phyloP scores from a whole-genome alignment of 192 early-diverging fungal species.

The Linnemannia hyalina region DNA sequence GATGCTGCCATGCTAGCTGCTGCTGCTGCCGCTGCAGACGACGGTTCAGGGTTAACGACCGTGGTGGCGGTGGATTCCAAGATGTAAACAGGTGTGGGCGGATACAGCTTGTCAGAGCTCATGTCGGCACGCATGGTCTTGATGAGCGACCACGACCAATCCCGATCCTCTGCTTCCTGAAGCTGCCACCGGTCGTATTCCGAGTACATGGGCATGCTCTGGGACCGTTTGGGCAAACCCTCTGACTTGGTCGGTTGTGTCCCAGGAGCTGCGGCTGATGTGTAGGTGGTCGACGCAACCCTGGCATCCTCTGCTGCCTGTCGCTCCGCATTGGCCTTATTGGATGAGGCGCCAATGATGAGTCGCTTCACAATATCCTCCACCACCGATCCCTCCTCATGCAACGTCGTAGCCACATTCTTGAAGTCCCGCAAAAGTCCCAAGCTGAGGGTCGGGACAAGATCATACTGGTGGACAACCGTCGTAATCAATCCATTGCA shows the following conservation, averaged over 20 bases:
- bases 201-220: conserved; percentile 50
- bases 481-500: conserved; percentile 83
- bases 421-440: conserved; percentile 83
- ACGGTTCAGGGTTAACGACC: conserved; percentile 42
- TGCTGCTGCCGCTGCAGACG: conserved; percentile 29
- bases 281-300: conserved; percentile 20
- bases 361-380: conserved; percentile 76
- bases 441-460: conserved; percentile 81
- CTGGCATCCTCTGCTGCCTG: conserved; percentile 28
- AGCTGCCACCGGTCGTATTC: conserved; percentile 52
- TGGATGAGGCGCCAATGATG: conserved; percentile 58
- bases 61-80: conserved; percentile 70
- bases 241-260: conserved; percentile 20
- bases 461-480: conserved; percentile 85
- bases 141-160: conserved; percentile 88
- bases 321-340: conserved; percentile 33
- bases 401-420: conserved; percentile 75
- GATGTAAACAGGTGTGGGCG: conserved; percentile 79
- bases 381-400: conserved; percentile 69
- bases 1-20: conserved; percentile 18
- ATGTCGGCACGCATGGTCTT: conserved; percentile 88
- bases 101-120: conserved; percentile 88
- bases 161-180: conserved; percentile 67
- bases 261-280: not conserved
- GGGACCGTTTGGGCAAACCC: conserved; percentile 24